Conservation (phyloP, 371 early-diverging fungal species). For the Capniomyces stellatus region DNA sequence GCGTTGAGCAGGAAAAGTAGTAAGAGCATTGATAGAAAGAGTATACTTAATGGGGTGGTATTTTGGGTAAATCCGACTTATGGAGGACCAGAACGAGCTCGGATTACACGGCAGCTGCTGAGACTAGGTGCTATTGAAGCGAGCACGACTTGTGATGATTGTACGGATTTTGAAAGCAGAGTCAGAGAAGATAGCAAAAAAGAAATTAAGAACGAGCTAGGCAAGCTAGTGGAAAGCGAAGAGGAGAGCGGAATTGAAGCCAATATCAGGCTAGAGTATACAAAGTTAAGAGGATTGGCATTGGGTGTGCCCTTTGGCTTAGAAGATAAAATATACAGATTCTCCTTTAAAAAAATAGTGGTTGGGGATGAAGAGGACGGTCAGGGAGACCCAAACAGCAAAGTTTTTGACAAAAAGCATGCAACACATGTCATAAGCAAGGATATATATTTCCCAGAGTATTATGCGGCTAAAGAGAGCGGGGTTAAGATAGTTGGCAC, state of each 20-base stretch:
- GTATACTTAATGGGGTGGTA: slow-evolving; percentile 14
- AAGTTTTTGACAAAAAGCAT: not conserved
- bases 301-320: slow-evolving; percentile 11
- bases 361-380: not conserved
- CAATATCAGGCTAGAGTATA: too few relatives aligned
- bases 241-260: too few relatives aligned
- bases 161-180: slow-evolving; percentile 10
- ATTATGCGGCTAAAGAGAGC: slow-evolving; percentile 7
- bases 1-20: too few relatives aligned
- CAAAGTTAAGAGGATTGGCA: slow-evolving; percentile 14
- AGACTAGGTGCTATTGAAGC: slow-evolving; percentile 2
- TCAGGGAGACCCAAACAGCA: not conserved
- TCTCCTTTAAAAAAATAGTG: not conserved
- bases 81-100: slow-evolving; percentile 3
- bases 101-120: slow-evolving; percentile 8
- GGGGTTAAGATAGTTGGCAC: slow-evolving; percentile 17
- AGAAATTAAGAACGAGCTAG: not conserved
- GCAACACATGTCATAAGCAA: slow-evolving; percentile 16
- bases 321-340: slow-evolving; percentile 11
- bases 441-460: slow-evolving; percentile 25
- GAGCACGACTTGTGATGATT: slow-evolving; percentile 6
- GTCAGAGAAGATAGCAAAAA: slow-evolving; percentile 3
- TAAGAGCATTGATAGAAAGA: not conserved
- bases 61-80: slow-evolving; percentile 21
- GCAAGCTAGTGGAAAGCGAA: slow-evolving; percentile 5